These are phyloP conservation scores for Phaeotremella fagi DNA, from an alignment of 768 basidiomycete species.

Conservation along the genomic window DNA sequence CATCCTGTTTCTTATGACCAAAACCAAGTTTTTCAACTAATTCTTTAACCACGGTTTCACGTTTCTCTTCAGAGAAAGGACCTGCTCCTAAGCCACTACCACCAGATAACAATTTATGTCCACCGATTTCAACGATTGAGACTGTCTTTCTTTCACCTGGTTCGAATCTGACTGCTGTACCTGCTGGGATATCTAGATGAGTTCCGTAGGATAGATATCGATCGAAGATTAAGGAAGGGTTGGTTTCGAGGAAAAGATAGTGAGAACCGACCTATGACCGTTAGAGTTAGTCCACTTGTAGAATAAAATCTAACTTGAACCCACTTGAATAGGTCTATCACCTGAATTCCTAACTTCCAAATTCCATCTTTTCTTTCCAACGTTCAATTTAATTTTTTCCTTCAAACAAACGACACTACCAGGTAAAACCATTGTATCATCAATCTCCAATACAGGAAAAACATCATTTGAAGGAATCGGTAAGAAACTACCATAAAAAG, in stretches of 20 bases:
- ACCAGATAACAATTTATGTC: constrained; percentile 66
- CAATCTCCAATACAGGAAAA: constrained; percentile 57
- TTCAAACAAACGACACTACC: constrained; percentile 67
- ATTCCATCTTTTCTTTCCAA: constrained; percentile 62
- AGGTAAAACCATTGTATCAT: constrained; percentile 56
- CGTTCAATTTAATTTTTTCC: constrained; percentile 65
- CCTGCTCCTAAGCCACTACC: constrained; percentile 68
- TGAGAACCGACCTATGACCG: constrained; percentile 74
- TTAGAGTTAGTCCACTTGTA: constrained; percentile 2
- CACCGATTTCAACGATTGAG: constrained; percentile 71
- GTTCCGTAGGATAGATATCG: constrained; percentile 67
- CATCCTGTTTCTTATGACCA: constrained; percentile 55
- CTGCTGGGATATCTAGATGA: constrained; percentile 80
- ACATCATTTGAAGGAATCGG: constrained; percentile 64
- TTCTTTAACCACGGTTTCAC: constrained; percentile 17
- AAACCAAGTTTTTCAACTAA: constrained; percentile 62
- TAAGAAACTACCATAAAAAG: constrained; percentile 90
- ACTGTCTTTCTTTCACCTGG: constrained; percentile 85
- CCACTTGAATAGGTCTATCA: constrained; percentile 85
- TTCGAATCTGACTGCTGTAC: constrained; percentile 94
- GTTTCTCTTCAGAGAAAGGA: constrained; percentile 47
- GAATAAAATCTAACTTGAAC: constrained; percentile 7
- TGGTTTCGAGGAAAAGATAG: constrained; percentile 90
- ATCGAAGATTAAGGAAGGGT: constrained; percentile 74
- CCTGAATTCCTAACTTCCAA: constrained; percentile 83